Percentiles rank a stretch among this genome's conserved stretches.
phyloP scores from a whole-genome alignment of 208 protist species.

The Trypanosoma melophagium region DNA sequence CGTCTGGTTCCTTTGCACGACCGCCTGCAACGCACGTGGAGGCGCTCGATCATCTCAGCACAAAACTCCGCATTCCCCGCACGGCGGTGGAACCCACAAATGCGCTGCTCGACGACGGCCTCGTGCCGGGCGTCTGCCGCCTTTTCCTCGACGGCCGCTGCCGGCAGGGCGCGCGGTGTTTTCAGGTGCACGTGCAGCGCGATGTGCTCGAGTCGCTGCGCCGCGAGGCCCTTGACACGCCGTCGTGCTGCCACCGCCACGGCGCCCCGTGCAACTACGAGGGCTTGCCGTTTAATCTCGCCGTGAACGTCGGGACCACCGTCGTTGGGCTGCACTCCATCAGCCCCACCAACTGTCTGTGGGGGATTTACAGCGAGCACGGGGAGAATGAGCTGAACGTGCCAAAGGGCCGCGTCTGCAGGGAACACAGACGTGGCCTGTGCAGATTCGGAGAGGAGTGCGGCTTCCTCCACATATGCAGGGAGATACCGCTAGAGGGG shows the following conservation, averaged over 20 bases:
- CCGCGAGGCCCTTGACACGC: conserved; percentile 47
- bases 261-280: conserved; percentile 69
- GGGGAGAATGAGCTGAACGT: conserved; percentile 45
- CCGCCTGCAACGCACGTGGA: conserved; percentile 34
- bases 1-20: too few relatives aligned
- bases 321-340: conserved; percentile 61
- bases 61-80: conserved; percentile 76
- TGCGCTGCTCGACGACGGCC: conserved; percentile 72
- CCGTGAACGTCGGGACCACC: conserved; percentile 47
- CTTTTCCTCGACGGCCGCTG: conserved; percentile 80
- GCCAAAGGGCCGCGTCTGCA: conserved; percentile 59
- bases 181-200: conserved; percentile 78
- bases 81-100: conserved; percentile 67
- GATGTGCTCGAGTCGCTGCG: conserved; percentile 58
- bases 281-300: conserved; percentile 68
- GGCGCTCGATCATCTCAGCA: conserved; percentile 79
- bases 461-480: conserved; percentile 83
- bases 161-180: conserved; percentile 68
- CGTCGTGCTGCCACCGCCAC: conserved; percentile 79
- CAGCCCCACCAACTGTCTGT: conserved; percentile 71
- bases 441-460: conserved; percentile 88
- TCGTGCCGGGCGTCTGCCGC: conserved; percentile 79
- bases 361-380: conserved; percentile 56
- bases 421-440: conserved; percentile 72
- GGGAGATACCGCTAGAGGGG: conserved; percentile 40